These are phyloP conservation scores for Mayamaea pseudoterrestris DNA, from an alignment of 108 stramenopile species.

Conservation along the genomic window DNA sequence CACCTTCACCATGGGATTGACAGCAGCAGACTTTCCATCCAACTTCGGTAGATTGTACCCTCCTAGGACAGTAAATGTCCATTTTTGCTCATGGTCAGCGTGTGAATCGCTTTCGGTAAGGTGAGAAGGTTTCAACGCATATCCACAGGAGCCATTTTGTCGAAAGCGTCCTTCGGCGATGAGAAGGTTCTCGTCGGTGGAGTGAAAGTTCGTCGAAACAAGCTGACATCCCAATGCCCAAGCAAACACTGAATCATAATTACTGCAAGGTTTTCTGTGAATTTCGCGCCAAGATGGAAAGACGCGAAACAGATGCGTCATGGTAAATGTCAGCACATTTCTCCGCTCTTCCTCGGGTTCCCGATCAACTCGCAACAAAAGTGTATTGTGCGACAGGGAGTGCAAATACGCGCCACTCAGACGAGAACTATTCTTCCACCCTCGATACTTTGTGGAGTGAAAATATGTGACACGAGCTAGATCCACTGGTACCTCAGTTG, in stretches of 20 bases:
- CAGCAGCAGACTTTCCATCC: slow-evolving; percentile 12
- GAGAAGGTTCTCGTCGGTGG: slow-evolving; percentile 61
- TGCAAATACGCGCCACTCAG: slow-evolving; percentile 48
- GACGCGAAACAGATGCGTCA: slow-evolving; percentile 58
- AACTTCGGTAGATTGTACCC: slow-evolving; percentile 59
- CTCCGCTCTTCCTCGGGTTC: slow-evolving; percentile 22
- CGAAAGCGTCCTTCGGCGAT: slow-evolving; percentile 88
- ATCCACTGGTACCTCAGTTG: slow-evolving; percentile 32
- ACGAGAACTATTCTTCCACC: slow-evolving; percentile 54
- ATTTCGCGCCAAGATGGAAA: slow-evolving; percentile 60
- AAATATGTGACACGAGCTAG: slow-evolving; percentile 47
- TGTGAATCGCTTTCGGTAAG: slow-evolving; percentile 16
- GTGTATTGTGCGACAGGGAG: slow-evolving; percentile 36
- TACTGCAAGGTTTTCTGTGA: slow-evolving; percentile 29
- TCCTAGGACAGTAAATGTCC: slow-evolving; percentile 55
- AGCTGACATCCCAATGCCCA: slow-evolving; percentile 90
- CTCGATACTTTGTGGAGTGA: slow-evolving; percentile 35
- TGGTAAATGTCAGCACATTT: slow-evolving; percentile 44
- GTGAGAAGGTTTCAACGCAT: slow-evolving; percentile 84
- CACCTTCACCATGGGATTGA: slow-evolving; percentile 55
- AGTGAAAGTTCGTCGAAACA: slow-evolving; percentile 81
- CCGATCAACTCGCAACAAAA: slow-evolving; percentile 21
- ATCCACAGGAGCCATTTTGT: slow-evolving; percentile 86
- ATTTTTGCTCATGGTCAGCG: slow-evolving; percentile 18
- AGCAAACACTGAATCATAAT: slow-evolving; percentile 74